phyloP scores from a whole-genome alignment of 2,329 filamentous ascomycete species.

The Botrytis cinerea region DNA sequence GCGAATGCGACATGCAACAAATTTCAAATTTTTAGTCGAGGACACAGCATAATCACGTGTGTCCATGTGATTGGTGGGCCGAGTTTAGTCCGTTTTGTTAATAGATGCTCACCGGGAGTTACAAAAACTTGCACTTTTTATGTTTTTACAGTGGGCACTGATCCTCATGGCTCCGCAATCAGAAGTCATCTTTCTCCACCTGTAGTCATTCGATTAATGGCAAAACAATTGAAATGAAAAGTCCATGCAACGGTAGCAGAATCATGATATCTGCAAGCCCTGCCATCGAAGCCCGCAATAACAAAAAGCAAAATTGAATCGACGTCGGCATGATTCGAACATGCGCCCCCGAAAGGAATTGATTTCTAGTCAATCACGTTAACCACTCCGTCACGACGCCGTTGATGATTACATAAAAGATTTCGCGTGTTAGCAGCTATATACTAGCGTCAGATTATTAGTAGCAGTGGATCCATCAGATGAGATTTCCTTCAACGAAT shows the following conservation, averaged over 20 bases:
- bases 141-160: not conserved
- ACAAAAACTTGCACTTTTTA: not conserved
- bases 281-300: not conserved
- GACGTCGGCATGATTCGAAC: conserved; percentile 18
- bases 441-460: accelerated
- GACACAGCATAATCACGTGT: not conserved
- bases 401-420: not conserved
- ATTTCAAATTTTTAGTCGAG: not conserved
- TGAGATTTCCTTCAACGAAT: not conserved
- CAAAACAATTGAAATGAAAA: not conserved
- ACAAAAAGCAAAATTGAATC: not conserved
- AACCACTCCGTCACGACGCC: not conserved
- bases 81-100: not conserved
- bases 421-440: accelerated
- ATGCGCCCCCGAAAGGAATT: too few species aligned
- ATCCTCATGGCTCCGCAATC: not conserved
- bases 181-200: not conserved
- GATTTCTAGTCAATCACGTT: too few species aligned
- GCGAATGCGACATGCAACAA: not conserved
- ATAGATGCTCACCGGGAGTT: not conserved
- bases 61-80: not conserved
- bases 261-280: too few species aligned
- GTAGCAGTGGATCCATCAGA: not conserved
- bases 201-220: not conserved
- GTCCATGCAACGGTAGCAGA: not conserved